These are phyloP conservation scores for Penicillium angulare DNA, from an alignment of 495 filamentous ascomycete species.

Conservation along the genomic window DNA sequence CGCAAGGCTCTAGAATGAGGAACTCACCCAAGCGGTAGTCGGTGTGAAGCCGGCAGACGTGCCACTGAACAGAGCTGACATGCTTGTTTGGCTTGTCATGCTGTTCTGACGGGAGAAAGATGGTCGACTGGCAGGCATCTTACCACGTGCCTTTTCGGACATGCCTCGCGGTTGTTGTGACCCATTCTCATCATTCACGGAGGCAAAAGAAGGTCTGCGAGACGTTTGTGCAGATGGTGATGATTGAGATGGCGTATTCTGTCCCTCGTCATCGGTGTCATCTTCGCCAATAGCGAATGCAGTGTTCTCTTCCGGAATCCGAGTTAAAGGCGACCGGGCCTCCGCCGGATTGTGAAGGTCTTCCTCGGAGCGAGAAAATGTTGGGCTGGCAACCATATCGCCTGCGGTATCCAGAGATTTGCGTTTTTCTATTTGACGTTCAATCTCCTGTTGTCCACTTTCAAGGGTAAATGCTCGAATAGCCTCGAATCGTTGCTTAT, in stretches of 20 bases:
- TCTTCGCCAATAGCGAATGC: constrained; percentile 91
- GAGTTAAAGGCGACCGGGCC: constrained; percentile 60
- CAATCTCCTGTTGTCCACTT: constrained; percentile 89
- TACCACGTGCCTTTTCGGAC: constrained; percentile 96
- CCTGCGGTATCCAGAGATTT: constrained; percentile 59
- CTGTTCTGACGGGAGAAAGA: constrained; percentile 91
- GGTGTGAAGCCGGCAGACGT: constrained; percentile 68
- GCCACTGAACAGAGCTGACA: constrained; percentile 53
- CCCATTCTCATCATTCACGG: constrained; percentile 72
- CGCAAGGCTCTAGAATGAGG: background rate
- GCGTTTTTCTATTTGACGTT: constrained; percentile 67
- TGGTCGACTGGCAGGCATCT: constrained; percentile 84
- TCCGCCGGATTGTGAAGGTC: constrained; percentile 65
- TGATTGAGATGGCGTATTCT: constrained; percentile 67
- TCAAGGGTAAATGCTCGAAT: constrained; percentile 92
- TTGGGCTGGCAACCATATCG: constrained; percentile 34
- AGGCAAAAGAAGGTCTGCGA: constrained; percentile 69
- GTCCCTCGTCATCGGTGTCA: constrained; percentile 68
- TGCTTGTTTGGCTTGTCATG: constrained; percentile 74
- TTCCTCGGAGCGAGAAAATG: constrained; percentile 62
- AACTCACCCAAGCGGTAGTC: constrained; percentile 66
- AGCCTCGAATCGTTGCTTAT: constrained; percentile 81
- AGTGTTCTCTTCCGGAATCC: constrained; percentile 77
- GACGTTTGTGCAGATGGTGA: constrained; percentile 70
- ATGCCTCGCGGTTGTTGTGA: constrained; percentile 91